Percentiles rank a stretch among this genome's conserved stretches.
phyloP scores from a whole-genome alignment of 2,329 filamentous ascomycete genomes.

The Pyrenochaeta sp. region DNA sequence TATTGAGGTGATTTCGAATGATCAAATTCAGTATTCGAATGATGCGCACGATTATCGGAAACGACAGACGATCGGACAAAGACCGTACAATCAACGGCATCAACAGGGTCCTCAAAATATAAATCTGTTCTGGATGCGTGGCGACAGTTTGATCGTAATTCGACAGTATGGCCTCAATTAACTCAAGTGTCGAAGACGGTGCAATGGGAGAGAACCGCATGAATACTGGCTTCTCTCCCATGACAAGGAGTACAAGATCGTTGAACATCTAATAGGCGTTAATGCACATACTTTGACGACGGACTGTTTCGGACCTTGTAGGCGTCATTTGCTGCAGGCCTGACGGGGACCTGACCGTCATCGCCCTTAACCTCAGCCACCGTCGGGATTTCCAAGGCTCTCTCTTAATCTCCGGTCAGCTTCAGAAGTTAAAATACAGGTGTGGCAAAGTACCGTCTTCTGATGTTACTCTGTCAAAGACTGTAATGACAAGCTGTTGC shows the following conservation, averaged over 20 bases:
- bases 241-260: constrained; percentile 87
- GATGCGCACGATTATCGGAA: constrained; percentile 82
- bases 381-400: constrained; percentile 61
- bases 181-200: constrained; percentile 84
- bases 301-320: constrained; percentile 65
- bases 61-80: constrained; percentile 79
- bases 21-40: constrained; percentile 85
- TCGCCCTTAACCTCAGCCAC: constrained; percentile 74
- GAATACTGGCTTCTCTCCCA: constrained; percentile 83
- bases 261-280: constrained; percentile 72
- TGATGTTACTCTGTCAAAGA: constrained; percentile 87
- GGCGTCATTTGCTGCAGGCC: constrained; percentile 83
- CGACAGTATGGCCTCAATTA: constrained; percentile 88
- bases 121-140: constrained; percentile 79
- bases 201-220: constrained; percentile 80
- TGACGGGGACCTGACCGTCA: constrained; percentile 71
- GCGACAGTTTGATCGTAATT: constrained; percentile 85
- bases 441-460: constrained; percentile 73
- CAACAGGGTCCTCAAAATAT: constrained; percentile 77
- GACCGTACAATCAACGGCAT: constrained; percentile 84
- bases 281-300: neutral
- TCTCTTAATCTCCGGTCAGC: constrained; percentile 34
- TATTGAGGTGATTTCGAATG: constrained; percentile 77
- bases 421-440: neutral
- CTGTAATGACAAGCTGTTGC: constrained; percentile 89